Percentiles rank a stretch among this genome's conserved stretches.
Evolutionary conservation across 2,329 filamentous ascomycete genomes (phyloP).

Genomic region (Neofusicoccum cordaticola): DNA sequence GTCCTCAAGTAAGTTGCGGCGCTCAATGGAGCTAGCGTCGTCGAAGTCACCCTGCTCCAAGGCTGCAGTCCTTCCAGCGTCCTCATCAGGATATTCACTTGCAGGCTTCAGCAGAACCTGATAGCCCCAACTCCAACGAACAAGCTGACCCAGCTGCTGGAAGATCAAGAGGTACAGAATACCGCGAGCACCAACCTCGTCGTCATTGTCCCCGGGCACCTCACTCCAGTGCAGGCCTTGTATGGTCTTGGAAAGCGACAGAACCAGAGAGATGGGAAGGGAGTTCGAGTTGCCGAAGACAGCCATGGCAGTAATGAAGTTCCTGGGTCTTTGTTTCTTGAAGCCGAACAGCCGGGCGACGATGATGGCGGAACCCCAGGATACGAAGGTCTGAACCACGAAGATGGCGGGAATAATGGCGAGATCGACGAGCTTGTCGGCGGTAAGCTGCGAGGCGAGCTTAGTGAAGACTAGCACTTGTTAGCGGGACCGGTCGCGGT

Average conservation of each 20-base stretch:
- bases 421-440: slow-evolving; percentile 83
- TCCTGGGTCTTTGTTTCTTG: slow-evolving; percentile 71
- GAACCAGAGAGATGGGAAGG: slow-evolving; percentile 89
- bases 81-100: slow-evolving; percentile 66
- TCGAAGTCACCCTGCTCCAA: slow-evolving; percentile 55
- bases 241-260: slow-evolving; percentile 89
- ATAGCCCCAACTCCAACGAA: slow-evolving; percentile 98
- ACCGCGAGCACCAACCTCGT: slow-evolving; percentile 88
- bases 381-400: slow-evolving; percentile 79
- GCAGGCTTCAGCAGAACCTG: slow-evolving; percentile 89
- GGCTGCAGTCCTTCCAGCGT: slow-evolving; percentile 39
- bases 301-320: slow-evolving; percentile 96
- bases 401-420: slow-evolving; percentile 97
- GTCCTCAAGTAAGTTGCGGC: slow-evolving; percentile 42
- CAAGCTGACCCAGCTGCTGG: slow-evolving; percentile 91
- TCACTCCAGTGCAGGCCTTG: slow-evolving; percentile 91
- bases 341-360: slow-evolving; percentile 78
- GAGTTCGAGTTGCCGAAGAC: slow-evolving; percentile 99
- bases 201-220: slow-evolving; percentile 87
- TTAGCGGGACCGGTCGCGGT: slow-evolving; percentile 1
- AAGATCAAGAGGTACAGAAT: slow-evolving; percentile 96
- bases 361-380: slow-evolving; percentile 70
- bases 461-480: slow-evolving; percentile 79
- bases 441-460: slow-evolving; percentile 87
- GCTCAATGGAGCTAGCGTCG: slow-evolving; percentile 42